Base-by-base conservation (phyloP, 768 basidiomycete genomes). In the Macrolepiota albuminosa region DNA sequence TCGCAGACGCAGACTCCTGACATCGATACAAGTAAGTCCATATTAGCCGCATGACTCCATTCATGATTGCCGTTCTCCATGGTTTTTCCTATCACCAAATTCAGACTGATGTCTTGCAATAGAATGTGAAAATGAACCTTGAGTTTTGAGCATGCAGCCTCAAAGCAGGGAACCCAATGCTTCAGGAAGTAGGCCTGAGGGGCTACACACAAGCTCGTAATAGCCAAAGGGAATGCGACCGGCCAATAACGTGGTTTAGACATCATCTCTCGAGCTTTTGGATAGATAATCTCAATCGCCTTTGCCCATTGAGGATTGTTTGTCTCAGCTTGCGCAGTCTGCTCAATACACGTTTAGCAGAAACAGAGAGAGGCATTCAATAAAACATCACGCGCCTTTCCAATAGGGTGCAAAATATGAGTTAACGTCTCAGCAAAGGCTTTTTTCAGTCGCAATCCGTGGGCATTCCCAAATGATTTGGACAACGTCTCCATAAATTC, bases 1-100 rank as follows among this genome's bases (percentile, higher is more conserved):
- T 86, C 3, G 90, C 88, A 0, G 94, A 90, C 2, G 84, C 76
- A 6, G 89, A 81, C 71, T 98, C 95, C 63, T 89, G 86, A 68
- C 93, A 95, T 16, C 95, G 88, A 69, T 93, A 95, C n/a, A 97
- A 78, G 71, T 97, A 98, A 2, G 94, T 92, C 95, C 95, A 98
- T 37, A 95, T 74, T 45, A 97, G 72, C 9, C 95, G 86, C 62
- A 93, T 70, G 58, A 91, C 83, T 13, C 91, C 91, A 64, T 95
- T 95, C 75, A 95, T 78, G 24, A 92, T 81, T 2, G 84, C 79
- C 0, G 83, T 75, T 13, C 93, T 84, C 57, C 81, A 78, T 0
- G 85, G 78, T 63, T 88, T 90, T 66, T 97, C 95, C 93, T 96
- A 59, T n/a, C 0, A 18, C 47, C 62, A 59, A 36, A 61, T 46